Percentiles rank a stretch among this genome's conserved stretches.
phyloP scores from a whole-genome alignment of 2,329 filamentous ascomycete species.

The Cordyceps farinosa region DNA sequence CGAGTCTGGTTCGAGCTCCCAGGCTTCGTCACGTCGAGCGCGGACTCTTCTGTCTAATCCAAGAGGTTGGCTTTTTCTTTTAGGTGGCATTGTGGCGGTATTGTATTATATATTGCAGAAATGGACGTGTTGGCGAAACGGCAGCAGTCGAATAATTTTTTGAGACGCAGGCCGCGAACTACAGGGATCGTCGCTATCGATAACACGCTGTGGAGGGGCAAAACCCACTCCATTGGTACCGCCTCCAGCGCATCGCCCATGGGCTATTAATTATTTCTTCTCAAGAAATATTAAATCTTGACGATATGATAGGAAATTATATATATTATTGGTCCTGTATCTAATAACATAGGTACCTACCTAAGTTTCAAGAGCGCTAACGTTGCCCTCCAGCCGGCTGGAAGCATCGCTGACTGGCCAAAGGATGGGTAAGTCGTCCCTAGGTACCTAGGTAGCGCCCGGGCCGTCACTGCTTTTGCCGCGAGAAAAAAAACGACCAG shows the following conservation, averaged over 20 bases:
- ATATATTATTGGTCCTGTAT: too few species aligned
- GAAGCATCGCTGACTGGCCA: too few species aligned
- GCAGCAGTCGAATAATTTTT: conserved; percentile 5
- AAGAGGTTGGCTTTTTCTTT: conserved; percentile 38
- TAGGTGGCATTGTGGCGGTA: conserved; percentile 31
- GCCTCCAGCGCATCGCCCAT: background rate
- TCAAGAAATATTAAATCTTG: too few species aligned
- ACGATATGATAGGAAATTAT: too few species aligned
- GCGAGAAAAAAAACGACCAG: too few species aligned
- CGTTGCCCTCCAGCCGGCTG: background rate
- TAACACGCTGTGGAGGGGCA: conserved; percentile 7
- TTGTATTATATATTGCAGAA: background rate
- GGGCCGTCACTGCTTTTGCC: too few species aligned
- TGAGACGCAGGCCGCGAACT: background rate
- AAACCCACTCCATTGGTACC: background rate
- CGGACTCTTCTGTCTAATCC: conserved; percentile 43
- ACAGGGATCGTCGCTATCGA: conserved; percentile 4
- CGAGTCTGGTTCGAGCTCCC: conserved; percentile 34
- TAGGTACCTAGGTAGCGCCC: background rate
- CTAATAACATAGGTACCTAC: too few species aligned
- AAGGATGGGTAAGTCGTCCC: too few species aligned
- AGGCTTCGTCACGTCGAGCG: conserved; percentile 42
- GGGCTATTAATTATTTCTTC: too few species aligned
- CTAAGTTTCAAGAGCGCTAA: background rate
- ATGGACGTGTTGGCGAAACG: background rate